Evolutionary conservation across 1,139 yeast genomes (phyloP), one percentile per base, ranked within the genome.

Genomic region (Scheffersomyces quercinus): DNA sequence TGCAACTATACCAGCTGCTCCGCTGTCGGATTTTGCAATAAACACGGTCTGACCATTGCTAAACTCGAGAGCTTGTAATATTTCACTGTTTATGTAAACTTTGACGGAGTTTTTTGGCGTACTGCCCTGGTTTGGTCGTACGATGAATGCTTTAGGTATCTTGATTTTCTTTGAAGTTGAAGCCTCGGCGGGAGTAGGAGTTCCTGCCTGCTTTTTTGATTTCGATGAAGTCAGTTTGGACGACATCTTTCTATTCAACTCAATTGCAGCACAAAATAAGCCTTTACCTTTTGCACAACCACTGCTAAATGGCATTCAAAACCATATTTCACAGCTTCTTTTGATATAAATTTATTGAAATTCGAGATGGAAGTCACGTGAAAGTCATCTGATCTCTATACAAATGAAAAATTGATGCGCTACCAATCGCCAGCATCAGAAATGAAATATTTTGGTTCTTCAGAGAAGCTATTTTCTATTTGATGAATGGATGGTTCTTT

Each of bases 1-100:
- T 2, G 79, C 75, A 3, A 82, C 52, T 3, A 84, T 75, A 10
- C 75, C 74, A 1, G 72, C 64, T 2, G 70, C 73, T 0, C 70
- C 64, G 20, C 67, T 61, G 14, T 80, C 84, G 10, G 71, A 67
- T 49, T 75, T 77, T 8, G 71, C 55, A 0, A 88, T 49, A 38
- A 73, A 63, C 1, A 86, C 79, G 49, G 85, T 65, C 3, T 79
- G 72, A 0, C 89, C 90, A 8, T 68, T 65, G 2, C 65, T 57
- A 37, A 85, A 62, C 12, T 82, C 90, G 29, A 80, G 59, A 0
- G 77, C 78, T 38, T 77, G 70, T 24, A 85, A 60, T 1, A 82
- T 69, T 3, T 79, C 78, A 1, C 79, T 71, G 43, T 82, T 75
- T 3, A 86, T 56, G 38, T 67, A 73, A 0, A 78, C 75, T 46